Evolutionary conservation across 805 yeast species (phyloP).

Genomic region (Starmerella kuoi): DNA sequence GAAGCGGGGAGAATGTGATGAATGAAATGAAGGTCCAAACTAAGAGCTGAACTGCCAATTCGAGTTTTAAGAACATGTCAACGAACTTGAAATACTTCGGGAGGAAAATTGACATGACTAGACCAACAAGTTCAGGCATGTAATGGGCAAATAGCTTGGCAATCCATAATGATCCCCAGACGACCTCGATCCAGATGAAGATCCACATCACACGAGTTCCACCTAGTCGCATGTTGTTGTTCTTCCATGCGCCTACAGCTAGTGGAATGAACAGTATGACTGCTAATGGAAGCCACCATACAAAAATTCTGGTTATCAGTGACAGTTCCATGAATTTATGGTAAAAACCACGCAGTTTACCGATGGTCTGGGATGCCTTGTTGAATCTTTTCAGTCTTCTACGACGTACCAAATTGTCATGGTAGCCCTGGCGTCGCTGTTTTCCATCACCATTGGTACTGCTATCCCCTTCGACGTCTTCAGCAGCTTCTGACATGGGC

Average conservation of each 20-base stretch:
- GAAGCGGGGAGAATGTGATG: conserved; percentile 30
- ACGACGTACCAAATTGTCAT: conserved; percentile 20
- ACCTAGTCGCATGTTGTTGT: conserved; percentile 26
- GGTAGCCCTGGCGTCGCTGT: conserved; percentile 16
- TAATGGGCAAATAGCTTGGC: conserved; percentile 28
- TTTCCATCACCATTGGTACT: neutral
- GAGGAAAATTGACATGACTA: conserved; percentile 26
- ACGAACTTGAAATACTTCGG: conserved; percentile 27
- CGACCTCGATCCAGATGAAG: conserved; percentile 33
- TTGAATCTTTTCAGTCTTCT: conserved; percentile 18
- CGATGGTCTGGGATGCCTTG: conserved; percentile 12
- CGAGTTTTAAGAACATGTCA: conserved; percentile 29
- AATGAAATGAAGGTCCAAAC: conserved; percentile 30
- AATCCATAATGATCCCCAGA: conserved; percentile 31
- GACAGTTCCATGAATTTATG: conserved; percentile 17
- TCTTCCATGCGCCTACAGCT: conserved; percentile 31
- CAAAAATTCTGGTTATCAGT: conserved; percentile 26
- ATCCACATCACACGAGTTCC: conserved; percentile 30
- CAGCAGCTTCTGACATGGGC: conserved; percentile 21
- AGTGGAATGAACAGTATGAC: conserved; percentile 30
- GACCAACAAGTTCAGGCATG: conserved; percentile 25
- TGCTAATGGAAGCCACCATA: conserved; percentile 32
- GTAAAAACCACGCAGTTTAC: conserved; percentile 16
- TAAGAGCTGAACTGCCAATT: conserved; percentile 27
- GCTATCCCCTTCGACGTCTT: conserved; percentile 5